These are phyloP conservation scores for Caloboletus inedulis DNA, from an alignment of 1,284 basidiomycete genomes.

Conservation along the genomic window DNA sequence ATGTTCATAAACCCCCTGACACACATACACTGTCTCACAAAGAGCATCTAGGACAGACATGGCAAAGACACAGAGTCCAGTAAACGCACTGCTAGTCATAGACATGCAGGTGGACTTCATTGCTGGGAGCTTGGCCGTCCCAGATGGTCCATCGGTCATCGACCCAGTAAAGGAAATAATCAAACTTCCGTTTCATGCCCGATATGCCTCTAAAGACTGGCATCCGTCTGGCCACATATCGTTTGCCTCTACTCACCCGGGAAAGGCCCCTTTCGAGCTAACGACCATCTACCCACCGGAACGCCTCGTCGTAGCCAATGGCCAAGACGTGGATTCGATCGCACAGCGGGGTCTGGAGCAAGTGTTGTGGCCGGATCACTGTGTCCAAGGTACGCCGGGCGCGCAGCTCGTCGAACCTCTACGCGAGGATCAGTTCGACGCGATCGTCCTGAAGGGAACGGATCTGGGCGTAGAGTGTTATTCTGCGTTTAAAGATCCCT, in stretches of 20 bases:
- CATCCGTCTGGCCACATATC: slow-evolving; percentile 50
- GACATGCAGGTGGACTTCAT: slow-evolving; percentile 36
- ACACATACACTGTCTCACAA: not conserved
- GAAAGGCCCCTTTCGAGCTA: slow-evolving; percentile 33
- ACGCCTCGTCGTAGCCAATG: slow-evolving; percentile 25
- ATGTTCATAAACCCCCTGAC: not conserved
- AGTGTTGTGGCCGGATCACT: slow-evolving; percentile 52
- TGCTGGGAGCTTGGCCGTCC: slow-evolving; percentile 46
- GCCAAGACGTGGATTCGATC: slow-evolving; percentile 20
- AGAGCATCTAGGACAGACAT: slow-evolving; percentile 15
- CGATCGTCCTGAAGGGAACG: slow-evolving; percentile 44
- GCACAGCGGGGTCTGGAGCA: slow-evolving; percentile 37
- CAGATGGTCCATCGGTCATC: slow-evolving; percentile 42
- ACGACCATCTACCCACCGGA: slow-evolving; percentile 42
- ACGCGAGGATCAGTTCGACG: slow-evolving; percentile 36
- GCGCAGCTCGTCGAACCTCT: slow-evolving; percentile 44
- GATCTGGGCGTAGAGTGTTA: slow-evolving; percentile 48
- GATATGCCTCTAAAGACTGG: slow-evolving; percentile 48
- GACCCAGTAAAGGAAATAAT: slow-evolving; percentile 41
- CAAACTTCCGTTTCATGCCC: slow-evolving; percentile 39
- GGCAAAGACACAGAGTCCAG: slow-evolving; percentile 5
- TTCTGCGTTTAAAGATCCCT: slow-evolving; percentile 51
- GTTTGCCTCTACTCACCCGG: slow-evolving; percentile 44
- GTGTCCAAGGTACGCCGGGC: slow-evolving; percentile 43
- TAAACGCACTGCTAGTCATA: slow-evolving; percentile 30